A percentile compares a stretch with the other conserved stretches of the same genome.
These are phyloP conservation scores for Pyrenochaeta sp. DNA, from an alignment of 2,329 filamentous ascomycete species.

Conservation along the genomic window DNA sequence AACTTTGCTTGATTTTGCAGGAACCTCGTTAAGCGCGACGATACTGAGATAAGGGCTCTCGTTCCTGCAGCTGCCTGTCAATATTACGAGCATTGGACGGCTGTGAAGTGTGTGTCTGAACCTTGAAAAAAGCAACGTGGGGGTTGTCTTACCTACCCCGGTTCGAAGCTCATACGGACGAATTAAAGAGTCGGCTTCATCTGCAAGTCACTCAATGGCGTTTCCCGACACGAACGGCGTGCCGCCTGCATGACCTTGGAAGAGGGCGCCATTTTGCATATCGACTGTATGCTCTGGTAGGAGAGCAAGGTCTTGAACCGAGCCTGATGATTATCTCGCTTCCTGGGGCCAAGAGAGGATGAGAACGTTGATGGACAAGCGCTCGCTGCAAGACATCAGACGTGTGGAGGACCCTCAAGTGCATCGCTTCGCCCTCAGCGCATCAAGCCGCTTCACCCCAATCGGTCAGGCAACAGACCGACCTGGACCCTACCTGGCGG, in stretches of 20 bases:
- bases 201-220: conserved; percentile 41
- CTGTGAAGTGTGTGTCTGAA: conserved; percentile 18
- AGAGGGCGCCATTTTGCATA: conserved; percentile 25
- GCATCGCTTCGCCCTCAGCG: conserved; percentile 34
- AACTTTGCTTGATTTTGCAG: background rate
- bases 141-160: conserved; percentile 27
- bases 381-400: conserved; percentile 9
- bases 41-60: conserved; percentile 23
- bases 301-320: conserved; percentile 24
- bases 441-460: conserved; percentile 30
- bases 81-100: conserved; percentile 23
- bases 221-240: conserved; percentile 21
- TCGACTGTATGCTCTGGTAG: conserved; percentile 25
- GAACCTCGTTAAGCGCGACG: conserved; percentile 15
- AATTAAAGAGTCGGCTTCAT: conserved; percentile 16
- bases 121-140: conserved; percentile 39
- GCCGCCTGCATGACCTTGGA: conserved; percentile 12
- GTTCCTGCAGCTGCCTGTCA: conserved; percentile 35
- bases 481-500: conserved; percentile 29
- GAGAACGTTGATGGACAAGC: conserved; percentile 4
- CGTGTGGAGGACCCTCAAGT: conserved; percentile 17
- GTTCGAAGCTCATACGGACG: conserved; percentile 16
- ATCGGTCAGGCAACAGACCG: conserved; percentile 24
- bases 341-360: conserved; percentile 10
- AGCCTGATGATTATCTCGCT: conserved; percentile 41